Base-by-base conservation (phyloP, 2,329 filamentous ascomycete species). In the Aquanectria penicillioides region DNA sequence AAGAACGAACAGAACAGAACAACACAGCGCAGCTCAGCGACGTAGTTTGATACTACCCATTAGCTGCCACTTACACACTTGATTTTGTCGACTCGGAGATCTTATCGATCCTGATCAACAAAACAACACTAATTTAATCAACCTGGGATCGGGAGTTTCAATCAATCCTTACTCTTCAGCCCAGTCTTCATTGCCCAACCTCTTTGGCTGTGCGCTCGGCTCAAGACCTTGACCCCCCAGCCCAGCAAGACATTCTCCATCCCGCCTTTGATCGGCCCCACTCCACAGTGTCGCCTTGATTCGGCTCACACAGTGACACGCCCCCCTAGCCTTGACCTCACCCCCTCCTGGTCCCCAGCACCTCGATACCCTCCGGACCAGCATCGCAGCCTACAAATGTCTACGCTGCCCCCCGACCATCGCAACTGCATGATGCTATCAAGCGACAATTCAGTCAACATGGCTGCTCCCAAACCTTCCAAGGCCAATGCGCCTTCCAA, bases 351-450 rank as follows among this genome's bases (percentile, higher is more conserved):
- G 66, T 63, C 62, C 52, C 55, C 64, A 65, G 60, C 57, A 66
- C 66, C 61, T 59, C 62, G 59, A 65, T 65, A 65, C 66, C 68
- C 58, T 63, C 63, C 34, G 33, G 76, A 75, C 73, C 66, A 72
- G 71, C 66, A 73, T 73, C 71, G 68, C 64, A 72, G 66, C 65
- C 68, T 74, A 74, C 73, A 86, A 88, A 89, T 89, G 86, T 85
- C 86, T 81, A 83, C 82, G 78, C 81, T 83, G 80, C 81, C 86
- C 86, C 86, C 86, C 83, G 83, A 84, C 78, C 77, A 83, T 73
- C 80, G 76, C 75, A 80, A 79, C 73, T 75, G 75, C 74, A 75
- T 79, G 74, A 77, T 78, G 78, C 81, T 77, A 78, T 73, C 80
- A 77, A 73, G 78, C 70, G 71, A 67, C 67, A 73, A 67, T 63